Percentiles rank a stretch among this genome's conserved stretches.
Evolutionary conservation across 2,329 filamentous ascomycete species (phyloP).

Genomic region (Calonectria montana): DNA sequence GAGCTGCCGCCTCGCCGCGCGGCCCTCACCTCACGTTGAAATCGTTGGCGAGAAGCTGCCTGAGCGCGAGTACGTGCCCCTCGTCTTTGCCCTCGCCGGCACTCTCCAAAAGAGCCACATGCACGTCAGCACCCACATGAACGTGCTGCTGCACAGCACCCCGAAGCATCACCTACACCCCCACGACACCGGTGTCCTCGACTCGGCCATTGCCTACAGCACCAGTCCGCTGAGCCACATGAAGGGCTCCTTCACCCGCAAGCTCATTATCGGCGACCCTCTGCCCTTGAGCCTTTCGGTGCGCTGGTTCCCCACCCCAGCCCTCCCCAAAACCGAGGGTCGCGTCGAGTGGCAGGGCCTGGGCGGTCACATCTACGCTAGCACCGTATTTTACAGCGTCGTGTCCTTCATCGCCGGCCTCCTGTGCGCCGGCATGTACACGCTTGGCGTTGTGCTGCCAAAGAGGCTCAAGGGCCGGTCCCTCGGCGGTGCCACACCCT

Average conservation of each 20-base stretch:
- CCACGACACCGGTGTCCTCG: conserved; percentile 81
- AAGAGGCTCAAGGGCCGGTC: conserved; percentile 60
- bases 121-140: conserved; percentile 90
- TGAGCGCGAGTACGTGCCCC: conserved; percentile 77
- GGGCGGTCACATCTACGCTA: conserved; percentile 72
- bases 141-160: conserved; percentile 82
- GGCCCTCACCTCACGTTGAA: conserved; percentile 70
- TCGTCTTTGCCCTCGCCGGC: conserved; percentile 89
- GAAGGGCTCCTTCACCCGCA: conserved; percentile 64
- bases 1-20: conserved; percentile 87
- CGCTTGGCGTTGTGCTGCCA: conserved; percentile 70
- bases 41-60: conserved; percentile 63
- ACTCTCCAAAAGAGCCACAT: conserved; percentile 90
- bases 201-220: conserved; percentile 89
- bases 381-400: conserved; percentile 71
- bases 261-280: conserved; percentile 88
- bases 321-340: conserved; percentile 75
- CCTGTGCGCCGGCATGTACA: conserved; percentile 67
- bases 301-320: conserved; percentile 85
- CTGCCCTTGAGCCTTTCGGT: conserved; percentile 84
- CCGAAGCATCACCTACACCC: conserved; percentile 72
- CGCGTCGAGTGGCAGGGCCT: conserved; percentile 74
- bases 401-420: conserved; percentile 69
- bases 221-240: conserved; percentile 77
- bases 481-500: conserved; percentile 67